phyloP scores from a whole-genome alignment of 1,284 basidiomycete species.

The Malassezia restricta region DNA sequence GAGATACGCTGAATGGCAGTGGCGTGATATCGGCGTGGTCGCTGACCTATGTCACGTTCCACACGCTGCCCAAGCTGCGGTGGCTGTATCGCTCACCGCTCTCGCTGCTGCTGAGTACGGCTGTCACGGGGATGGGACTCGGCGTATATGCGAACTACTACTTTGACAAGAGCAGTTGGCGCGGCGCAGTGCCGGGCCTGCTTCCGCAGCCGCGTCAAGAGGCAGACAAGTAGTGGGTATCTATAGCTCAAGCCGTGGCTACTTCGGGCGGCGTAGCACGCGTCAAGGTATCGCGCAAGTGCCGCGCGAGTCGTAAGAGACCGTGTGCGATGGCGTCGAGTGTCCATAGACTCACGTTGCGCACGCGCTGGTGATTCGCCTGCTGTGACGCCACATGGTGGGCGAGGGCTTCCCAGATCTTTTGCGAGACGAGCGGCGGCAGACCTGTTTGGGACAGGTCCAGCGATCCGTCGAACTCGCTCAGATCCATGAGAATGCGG shows the following conservation, averaged over 20 bases:
- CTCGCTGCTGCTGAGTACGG: constrained; percentile 16
- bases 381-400: constrained; percentile 39
- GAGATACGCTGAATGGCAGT: constrained; percentile 33
- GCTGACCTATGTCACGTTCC: constrained; percentile 33
- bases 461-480: constrained; percentile 43
- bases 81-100: constrained; percentile 20
- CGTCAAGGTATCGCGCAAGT: constrained; percentile 5
- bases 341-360: constrained; percentile 40
- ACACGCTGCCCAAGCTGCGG: constrained; percentile 19
- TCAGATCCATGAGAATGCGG: constrained; percentile 42
- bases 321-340: constrained; percentile 26
- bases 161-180: constrained; percentile 36
- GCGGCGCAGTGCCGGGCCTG: constrained; percentile 25
- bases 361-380: constrained; percentile 30
- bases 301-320: constrained; percentile 16
- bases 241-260: background rate
- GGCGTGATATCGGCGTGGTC: constrained; percentile 37
- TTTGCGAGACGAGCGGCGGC: constrained; percentile 35
- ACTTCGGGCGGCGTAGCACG: background rate
- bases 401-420: constrained; percentile 44
- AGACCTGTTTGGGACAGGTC: constrained; percentile 44
- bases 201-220: background rate
- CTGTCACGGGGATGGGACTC: constrained; percentile 19
- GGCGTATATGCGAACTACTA: constrained; percentile 34
- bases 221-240: background rate